Conservation (phyloP, 768 basidiomycete genomes). For the Fomitopsis serialis region DNA sequence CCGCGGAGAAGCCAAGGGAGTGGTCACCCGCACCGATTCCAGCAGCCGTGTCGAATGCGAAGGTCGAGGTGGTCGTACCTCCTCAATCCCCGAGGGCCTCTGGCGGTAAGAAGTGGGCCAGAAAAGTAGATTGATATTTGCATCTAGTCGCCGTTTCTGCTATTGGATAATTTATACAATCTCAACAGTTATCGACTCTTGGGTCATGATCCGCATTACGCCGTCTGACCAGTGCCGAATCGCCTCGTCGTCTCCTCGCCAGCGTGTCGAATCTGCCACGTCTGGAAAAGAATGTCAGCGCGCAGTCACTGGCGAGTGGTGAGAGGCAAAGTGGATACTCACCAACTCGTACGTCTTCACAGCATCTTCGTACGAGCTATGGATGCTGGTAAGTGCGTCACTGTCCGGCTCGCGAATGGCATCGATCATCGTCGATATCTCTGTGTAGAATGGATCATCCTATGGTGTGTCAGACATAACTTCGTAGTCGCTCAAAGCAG, state of each 20-base stretch:
- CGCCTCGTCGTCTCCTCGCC: not conserved
- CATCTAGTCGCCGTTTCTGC: not conserved
- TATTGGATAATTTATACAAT: not conserved
- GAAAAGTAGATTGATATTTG: conserved; percentile 57
- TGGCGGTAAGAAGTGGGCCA: conserved; percentile 61
- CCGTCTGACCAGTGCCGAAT: no score
- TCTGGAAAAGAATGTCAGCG: not conserved
- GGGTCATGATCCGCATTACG: not conserved
- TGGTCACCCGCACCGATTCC: conserved; percentile 7
- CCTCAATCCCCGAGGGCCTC: conserved; percentile 37
- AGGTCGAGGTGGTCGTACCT: conserved; percentile 40
- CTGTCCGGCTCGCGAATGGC: conserved; percentile 31
- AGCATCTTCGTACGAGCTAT: conserved; percentile 38
- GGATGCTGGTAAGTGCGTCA: conserved; percentile 24
- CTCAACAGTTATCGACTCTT: not conserved
- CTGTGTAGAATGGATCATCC: conserved; percentile 16
- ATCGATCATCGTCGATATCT: conserved; percentile 25
- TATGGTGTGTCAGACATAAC: not conserved
- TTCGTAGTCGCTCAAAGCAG: not conserved
- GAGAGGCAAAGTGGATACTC: not conserved
- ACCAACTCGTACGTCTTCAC: conserved; percentile 33
- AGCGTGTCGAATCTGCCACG: not conserved
- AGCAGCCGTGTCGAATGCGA: conserved; percentile 12
- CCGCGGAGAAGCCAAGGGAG: conserved; percentile 15
- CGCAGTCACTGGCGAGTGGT: not conserved